Evolutionary conservation across 2,329 filamentous ascomycete species (phyloP), one percentile per base, ranked within the genome.

Genomic region (Cladorrhinum sp.): DNA sequence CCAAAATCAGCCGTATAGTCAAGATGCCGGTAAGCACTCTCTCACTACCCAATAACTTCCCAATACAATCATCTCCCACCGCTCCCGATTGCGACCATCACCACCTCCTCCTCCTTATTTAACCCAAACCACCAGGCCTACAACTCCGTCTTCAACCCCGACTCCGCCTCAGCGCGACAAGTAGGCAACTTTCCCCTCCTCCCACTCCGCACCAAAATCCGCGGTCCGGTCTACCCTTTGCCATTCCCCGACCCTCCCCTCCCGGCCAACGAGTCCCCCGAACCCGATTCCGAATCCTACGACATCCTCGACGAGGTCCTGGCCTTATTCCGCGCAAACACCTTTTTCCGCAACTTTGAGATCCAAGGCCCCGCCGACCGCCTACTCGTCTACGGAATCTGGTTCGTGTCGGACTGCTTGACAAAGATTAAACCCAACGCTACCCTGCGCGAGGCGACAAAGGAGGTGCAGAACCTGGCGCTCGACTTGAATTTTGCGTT

Each of bases 271-370:
- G 84, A 87, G 76, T 86, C 80, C 69, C 88, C 81, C 70, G 92
- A 97, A 75, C 89, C 92, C 55, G 91, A 95, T 75, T 88, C 86
- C 76, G 92, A 96, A 76, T 93, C 90, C 72, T 98, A 98, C 82
- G 95, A 99, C 80, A 91, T 95, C 64, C 85, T 98, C 59, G 95
- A 99, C 78, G 95, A 99, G 81, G 87, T 96, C 56, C 84, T 99
- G 59, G 84, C 88, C 12, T 85, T 98, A 55, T 99, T 98, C 84
- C 91, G 95, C 66, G 94, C 95, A 71, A 98, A 99, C 81, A 97
- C 94, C 63, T 94, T 99, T 78, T 99, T 98, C 84, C 90, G 95
- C 72, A 99, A 98, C 83, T 99, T 99, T 72, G 95, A 98, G 82
- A 96, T 98, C 80, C 94, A 96, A 78, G 95, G 95, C 14, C 90